Evolutionary conservation across 305 asterid species (phyloP).

Genomic region (Striga hermonthica): DNA sequence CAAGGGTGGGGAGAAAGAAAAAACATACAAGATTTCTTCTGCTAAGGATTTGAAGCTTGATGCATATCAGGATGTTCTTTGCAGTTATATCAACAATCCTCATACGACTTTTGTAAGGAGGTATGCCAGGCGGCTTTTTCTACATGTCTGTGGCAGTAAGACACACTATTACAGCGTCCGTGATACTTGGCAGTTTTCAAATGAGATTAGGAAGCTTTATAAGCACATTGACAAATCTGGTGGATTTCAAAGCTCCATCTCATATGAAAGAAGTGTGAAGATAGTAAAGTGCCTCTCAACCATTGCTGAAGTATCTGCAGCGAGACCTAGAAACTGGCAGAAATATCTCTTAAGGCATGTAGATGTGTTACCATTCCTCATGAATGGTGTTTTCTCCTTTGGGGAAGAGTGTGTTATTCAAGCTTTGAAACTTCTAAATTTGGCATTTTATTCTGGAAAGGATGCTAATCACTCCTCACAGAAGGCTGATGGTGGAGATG

Average conservation of each 20-base stretch:
- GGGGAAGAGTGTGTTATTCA: constrained; percentile 95
- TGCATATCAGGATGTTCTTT: constrained; percentile 93
- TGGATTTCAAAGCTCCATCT: constrained; percentile 81
- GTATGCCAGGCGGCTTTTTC: constrained; percentile 93
- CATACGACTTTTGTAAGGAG: constrained; percentile 86
- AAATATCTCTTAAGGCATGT: constrained; percentile 83
- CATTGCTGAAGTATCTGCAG: constrained; percentile 92
- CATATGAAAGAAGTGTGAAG: constrained; percentile 96
- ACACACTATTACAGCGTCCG: constrained; percentile 96
- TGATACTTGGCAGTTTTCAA: constrained; percentile 94
- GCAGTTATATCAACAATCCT: constrained; percentile 94
- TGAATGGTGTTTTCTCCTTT: constrained; percentile 79
- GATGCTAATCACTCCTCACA: constrained; percentile 63
- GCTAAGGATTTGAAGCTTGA: constrained; percentile 94
- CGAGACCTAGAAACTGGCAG: constrained; percentile 99
- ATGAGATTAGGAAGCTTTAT: constrained; percentile 83
- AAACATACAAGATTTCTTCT: constrained; percentile 53
- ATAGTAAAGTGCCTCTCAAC: constrained; percentile 85
- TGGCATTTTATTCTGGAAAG: constrained; percentile 89
- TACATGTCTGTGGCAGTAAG: constrained; percentile 97
- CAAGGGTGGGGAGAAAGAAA: constrained; percentile 92
- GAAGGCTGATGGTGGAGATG: constrained; percentile 78
- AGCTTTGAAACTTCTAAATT: constrained; percentile 78
- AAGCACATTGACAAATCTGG: constrained; percentile 91
- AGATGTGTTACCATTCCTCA: constrained; percentile 74